Evolutionary conservation across 805 yeast genomes (phyloP), one percentile per base, ranked within the genome.

Genomic region (Kregervanrija delftensis): DNA sequence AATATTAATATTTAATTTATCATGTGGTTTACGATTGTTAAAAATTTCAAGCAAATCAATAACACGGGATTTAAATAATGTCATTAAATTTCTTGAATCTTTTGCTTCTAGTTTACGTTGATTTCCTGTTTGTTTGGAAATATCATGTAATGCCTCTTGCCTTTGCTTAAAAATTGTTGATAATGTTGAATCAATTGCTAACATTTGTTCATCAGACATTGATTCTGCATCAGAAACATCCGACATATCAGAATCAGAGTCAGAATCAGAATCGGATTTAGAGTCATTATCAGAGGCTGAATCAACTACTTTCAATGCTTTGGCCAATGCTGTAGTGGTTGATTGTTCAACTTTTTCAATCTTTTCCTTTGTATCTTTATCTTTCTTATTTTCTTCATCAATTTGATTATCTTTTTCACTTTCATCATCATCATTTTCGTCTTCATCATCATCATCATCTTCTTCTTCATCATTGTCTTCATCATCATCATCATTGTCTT

Each of bases 161-260:
- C 97, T 77, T 55, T 88, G 91, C 56, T 83, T 78, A 73, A 91
- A 91, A 44, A 91, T 91, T 43, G 74, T 74, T 0, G 96, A 77
- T 30, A 91, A 68, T 49, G 88, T 93, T 16, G 74, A 85, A 59
- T 91, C 98, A 55, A 91, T 76, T 15, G 90, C 95, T 82, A 89
- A 80, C 98, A 91, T 91, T 60, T 89, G 89, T 55, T 90, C 96
- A 63, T 90, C 97, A 48, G 90, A 95, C 95, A 89, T 86, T 0
- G 91, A 81, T 52, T 86, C 95, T 10, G 67, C 69, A 30, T 71
- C 74, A 11, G 65, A 69, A 8, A 64, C 55, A 51, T 63, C 56
- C 17, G 61, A 54, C 16, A 61, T 62, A n/a, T 50, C 57, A 15
- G 64, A 67, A 33, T 68, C 67, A 9, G 32, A 16, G 22, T 39